Evolutionary conservation across 2,329 filamentous ascomycete species (phyloP).

Genomic region (Cladosporium sp.): DNA sequence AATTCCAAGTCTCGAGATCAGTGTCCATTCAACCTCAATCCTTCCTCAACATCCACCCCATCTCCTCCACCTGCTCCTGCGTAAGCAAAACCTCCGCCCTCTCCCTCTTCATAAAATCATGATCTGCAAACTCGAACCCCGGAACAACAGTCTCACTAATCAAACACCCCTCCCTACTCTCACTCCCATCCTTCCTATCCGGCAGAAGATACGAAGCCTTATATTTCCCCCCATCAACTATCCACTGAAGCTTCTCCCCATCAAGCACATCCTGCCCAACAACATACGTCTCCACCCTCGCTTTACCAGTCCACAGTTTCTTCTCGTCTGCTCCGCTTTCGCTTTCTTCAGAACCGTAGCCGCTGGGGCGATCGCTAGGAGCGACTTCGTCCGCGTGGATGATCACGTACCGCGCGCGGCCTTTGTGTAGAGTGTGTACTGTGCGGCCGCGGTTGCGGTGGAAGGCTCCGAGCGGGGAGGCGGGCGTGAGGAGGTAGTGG

Average conservation of each 20-base stretch:
- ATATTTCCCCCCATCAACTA: conserved; percentile 67
- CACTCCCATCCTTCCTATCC: conserved; percentile 40
- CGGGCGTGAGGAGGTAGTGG: conserved; percentile 63
- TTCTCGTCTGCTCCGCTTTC: conserved; percentile 38
- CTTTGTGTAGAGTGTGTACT: conserved; percentile 65
- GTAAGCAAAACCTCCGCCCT: conserved; percentile 56
- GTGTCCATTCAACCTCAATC: conserved; percentile 7
- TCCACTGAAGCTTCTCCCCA: conserved; percentile 67
- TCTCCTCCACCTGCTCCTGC: conserved; percentile 49
- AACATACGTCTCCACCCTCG: conserved; percentile 62
- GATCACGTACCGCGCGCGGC: conserved; percentile 63
- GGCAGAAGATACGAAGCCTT: conserved; percentile 64
- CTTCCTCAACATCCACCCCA: conserved; percentile 47
- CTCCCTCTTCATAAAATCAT: conserved; percentile 62
- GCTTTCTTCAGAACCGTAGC: conserved; percentile 50
- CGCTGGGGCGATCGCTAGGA: conserved; percentile 20
- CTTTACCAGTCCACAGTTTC: conserved; percentile 41
- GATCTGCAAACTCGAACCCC: conserved; percentile 67
- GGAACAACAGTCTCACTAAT: conserved; percentile 69
- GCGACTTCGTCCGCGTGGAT: conserved; percentile 57
- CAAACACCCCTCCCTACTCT: conserved; percentile 54
- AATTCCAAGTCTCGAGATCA: neutral
- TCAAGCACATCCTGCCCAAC: conserved; percentile 59
- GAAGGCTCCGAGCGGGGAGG: conserved; percentile 58
- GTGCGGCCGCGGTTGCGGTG: conserved; percentile 64